A percentile compares a stretch with the other conserved stretches of the same genome.
Evolutionary conservation across 495 filamentous ascomycete species (phyloP).

Genomic region (Aspergillus kassunensis): DNA sequence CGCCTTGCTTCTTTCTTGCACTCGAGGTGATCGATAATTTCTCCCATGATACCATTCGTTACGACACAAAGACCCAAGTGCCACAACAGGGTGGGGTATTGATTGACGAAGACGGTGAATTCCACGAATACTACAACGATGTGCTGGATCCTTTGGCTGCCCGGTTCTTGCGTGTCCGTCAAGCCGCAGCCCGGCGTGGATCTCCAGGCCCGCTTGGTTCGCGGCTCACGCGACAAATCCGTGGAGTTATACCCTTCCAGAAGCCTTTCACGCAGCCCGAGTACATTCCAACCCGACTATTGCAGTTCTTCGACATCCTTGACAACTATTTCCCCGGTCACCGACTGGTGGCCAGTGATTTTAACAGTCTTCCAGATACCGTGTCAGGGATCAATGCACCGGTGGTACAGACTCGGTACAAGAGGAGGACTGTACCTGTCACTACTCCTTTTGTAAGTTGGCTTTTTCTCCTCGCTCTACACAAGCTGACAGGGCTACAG

Average conservation of each 20-base stretch:
- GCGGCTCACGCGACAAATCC: constrained; percentile 53
- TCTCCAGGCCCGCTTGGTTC: constrained; percentile 56
- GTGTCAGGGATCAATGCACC: constrained; percentile 82
- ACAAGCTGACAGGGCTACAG: constrained; percentile 40
- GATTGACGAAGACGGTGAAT: constrained; percentile 81
- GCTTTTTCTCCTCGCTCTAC: too few species aligned
- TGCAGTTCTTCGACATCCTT: constrained; percentile 94
- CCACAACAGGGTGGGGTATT: constrained; percentile 83
- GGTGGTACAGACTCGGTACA: constrained; percentile 91
- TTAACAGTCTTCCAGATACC: constrained; percentile 77
- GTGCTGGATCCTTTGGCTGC: constrained; percentile 76
- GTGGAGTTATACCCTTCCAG: constrained; percentile 57
- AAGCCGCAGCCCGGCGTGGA: constrained; percentile 54
- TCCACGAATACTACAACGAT: constrained; percentile 85
- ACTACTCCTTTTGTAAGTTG: constrained; percentile 78
- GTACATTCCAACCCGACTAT: constrained; percentile 88
- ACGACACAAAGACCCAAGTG: constrained; percentile 67
- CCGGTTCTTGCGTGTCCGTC: constrained; percentile 75
- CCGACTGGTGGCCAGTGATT: constrained; percentile 85
- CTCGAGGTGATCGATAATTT: constrained; percentile 99
- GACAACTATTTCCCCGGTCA: constrained; percentile 83
- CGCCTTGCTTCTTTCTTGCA: constrained; percentile 96
- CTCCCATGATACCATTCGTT: constrained; percentile 88
- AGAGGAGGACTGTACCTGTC: constrained; percentile 81
- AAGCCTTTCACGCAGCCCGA: constrained; percentile 77